phyloP scores from a whole-genome alignment of 305 asterid genomes.

The Petunia hybrid region DNA sequence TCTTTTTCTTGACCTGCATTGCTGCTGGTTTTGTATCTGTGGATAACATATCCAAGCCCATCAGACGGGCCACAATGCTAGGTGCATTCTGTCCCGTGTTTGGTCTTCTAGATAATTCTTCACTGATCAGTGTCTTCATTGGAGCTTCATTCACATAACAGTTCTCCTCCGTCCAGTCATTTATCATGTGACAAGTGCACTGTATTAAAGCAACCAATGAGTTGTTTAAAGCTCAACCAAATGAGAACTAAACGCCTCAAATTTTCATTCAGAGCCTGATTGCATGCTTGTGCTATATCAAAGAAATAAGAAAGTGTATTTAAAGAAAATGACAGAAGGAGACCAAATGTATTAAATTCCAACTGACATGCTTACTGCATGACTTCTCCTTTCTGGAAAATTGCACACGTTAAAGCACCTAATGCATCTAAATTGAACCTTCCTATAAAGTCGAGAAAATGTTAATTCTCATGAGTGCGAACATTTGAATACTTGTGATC shows the following conservation, averaged over 20 bases:
- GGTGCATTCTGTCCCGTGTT: slow-evolving; percentile 61
- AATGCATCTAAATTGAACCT: not conserved
- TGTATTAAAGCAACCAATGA: slow-evolving; percentile 41
- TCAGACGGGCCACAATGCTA: slow-evolving; percentile 90
- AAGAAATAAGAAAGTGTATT: not conserved
- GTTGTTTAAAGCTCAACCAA: not conserved
- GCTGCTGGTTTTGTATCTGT: slow-evolving; percentile 52
- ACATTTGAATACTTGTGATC: not conserved
- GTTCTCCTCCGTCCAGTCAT: slow-evolving; percentile 51
- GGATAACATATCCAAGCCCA: slow-evolving; percentile 88
- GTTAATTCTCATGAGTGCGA: not conserved
- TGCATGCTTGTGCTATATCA: not conserved
- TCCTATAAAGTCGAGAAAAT: not conserved
- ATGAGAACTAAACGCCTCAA: not conserved
- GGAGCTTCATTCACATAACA: slow-evolving; percentile 63
- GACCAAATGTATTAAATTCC: not conserved
- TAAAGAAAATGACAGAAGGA: not conserved
- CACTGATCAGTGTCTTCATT: slow-evolving; percentile 72
- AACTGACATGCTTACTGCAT: not conserved
- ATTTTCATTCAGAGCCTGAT: not conserved
- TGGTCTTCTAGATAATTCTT: slow-evolving; percentile 65
- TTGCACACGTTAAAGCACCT: not conserved
- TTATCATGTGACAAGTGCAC: slow-evolving; percentile 59
- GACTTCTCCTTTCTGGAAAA: not conserved
- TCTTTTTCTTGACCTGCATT: slow-evolving; percentile 42